These are phyloP conservation scores for Penicillium tannophilum DNA, from an alignment of 495 filamentous ascomycete species.

Conservation along the genomic window DNA sequence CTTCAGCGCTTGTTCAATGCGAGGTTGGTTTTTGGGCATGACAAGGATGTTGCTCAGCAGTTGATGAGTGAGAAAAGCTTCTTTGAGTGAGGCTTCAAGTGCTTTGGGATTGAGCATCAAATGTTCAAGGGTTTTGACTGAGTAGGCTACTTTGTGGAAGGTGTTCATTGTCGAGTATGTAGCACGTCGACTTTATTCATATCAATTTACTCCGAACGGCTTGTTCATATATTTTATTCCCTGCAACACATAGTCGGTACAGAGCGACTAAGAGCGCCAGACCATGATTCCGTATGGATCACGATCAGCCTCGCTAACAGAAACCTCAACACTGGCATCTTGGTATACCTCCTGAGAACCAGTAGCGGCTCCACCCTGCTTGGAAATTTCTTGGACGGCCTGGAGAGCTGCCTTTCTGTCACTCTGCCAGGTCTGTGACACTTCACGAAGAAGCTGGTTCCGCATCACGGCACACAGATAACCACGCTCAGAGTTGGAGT, in stretches of 20 bases:
- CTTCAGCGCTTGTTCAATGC: conserved; percentile 39
- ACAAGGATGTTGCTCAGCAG: conserved; percentile 19
- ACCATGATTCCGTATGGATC: conserved; percentile 77
- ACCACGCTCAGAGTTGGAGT: conserved; percentile 86
- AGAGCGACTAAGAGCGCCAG: conserved; percentile 29
- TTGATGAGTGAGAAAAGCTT: conserved; percentile 19
- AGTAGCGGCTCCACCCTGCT: conserved; percentile 20
- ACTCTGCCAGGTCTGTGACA: conserved; percentile 57
- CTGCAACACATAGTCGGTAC: background rate
- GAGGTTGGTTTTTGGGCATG: conserved; percentile 45
- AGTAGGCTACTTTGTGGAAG: background rate
- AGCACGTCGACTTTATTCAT: background rate
- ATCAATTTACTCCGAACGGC: background rate
- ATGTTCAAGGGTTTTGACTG: background rate
- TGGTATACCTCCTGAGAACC: conserved; percentile 45
- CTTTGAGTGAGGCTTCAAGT: conserved; percentile 18
- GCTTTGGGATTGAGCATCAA: too few relatives aligned
- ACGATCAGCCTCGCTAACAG: conserved; percentile 75
- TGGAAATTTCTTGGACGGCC: conserved; percentile 33
- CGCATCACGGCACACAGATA: conserved; percentile 74
- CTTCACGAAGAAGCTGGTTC: conserved; percentile 56
- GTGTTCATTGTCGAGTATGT: too few relatives aligned
- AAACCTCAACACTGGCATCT: conserved; percentile 59
- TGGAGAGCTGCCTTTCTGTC: conserved; percentile 40
- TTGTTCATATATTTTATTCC: background rate